phyloP scores from a whole-genome alignment of 202 grass and related monocot genomes.

The Digitaria exilis region DNA sequence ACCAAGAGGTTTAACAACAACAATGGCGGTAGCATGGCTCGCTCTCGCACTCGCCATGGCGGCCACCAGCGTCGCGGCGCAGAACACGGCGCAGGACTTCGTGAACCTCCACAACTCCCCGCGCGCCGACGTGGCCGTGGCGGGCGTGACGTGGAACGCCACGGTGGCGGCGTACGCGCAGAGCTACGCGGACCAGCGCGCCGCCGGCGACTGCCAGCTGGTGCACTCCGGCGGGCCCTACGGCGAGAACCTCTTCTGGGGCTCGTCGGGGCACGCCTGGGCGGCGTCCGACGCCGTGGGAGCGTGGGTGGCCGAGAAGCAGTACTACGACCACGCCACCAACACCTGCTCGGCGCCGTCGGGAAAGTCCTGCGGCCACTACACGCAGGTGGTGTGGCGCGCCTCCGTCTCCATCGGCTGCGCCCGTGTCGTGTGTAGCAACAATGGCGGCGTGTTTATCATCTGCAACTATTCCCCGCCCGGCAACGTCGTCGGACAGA shows the following conservation, averaged over 20 bases:
- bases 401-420: conserved; percentile 44
- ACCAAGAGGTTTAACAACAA: background rate
- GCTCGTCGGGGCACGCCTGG: background rate
- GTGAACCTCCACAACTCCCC: conserved; percentile 49
- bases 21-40: background rate
- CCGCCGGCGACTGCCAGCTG: conserved; percentile 38
- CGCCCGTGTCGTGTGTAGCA: conserved; percentile 53
- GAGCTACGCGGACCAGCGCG: conserved; percentile 39
- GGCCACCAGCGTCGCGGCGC: background rate
- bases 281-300: conserved; percentile 42
- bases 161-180: conserved; percentile 45
- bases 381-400: conserved; percentile 69
- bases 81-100: conserved; percentile 53
- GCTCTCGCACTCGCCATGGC: background rate
- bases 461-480: conserved; percentile 51
- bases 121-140: conserved; percentile 39
- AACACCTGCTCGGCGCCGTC: conserved; percentile 48
- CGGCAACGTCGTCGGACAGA: conserved; percentile 45
- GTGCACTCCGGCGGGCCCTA: conserved; percentile 55
- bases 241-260: conserved; percentile 65
- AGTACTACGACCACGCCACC: conserved; percentile 45
- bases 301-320: conserved; percentile 42
- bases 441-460: conserved; percentile 46
- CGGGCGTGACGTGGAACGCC: conserved; percentile 46
- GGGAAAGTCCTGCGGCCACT: conserved; percentile 45